phyloP scores from a whole-genome alignment of 2,329 filamentous ascomycete genomes.

The Aureobasidium pullulans region DNA sequence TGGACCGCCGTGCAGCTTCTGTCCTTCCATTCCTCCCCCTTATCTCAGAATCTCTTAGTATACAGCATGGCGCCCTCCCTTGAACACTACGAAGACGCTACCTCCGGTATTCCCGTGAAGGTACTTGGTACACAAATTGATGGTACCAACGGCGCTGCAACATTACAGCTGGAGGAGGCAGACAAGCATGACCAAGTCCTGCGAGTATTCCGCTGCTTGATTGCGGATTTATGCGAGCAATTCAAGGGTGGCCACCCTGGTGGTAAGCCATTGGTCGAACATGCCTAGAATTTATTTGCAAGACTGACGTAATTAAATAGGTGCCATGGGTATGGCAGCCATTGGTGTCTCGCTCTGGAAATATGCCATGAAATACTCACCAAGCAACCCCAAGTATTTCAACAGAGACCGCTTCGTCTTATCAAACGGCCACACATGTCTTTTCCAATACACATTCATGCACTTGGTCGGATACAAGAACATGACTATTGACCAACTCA shows the following conservation, averaged over 20 bases:
- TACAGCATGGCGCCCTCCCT: conserved; percentile 7
- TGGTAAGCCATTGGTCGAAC: conserved; percentile 22
- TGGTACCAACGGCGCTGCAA: conserved; percentile 14
- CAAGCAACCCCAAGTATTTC: conserved; percentile 49
- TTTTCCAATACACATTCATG: conserved; percentile 50
- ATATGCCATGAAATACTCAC: conserved; percentile 55
- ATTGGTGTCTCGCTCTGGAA: conserved; percentile 57
- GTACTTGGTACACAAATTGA: conserved; percentile 20
- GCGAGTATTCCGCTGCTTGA: conserved; percentile 53
- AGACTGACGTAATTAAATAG: background rate
- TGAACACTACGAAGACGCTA: conserved; percentile 8
- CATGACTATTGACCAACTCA: conserved; percentile 51
- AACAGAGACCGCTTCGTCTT: conserved; percentile 57
- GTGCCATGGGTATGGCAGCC: conserved; percentile 53
- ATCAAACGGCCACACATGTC: conserved; percentile 51
- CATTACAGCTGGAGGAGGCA: conserved; percentile 22
- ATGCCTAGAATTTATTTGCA: background rate
- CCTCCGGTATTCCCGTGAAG: conserved; percentile 17
- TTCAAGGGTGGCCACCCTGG: conserved; percentile 64
- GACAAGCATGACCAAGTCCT: conserved; percentile 43
- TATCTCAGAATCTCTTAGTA: background rate
- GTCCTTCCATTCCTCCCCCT: background rate
- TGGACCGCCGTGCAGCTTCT: background rate
- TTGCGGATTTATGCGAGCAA: conserved; percentile 63
- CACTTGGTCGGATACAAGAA: conserved; percentile 46